These are phyloP conservation scores for Ceratobasidium sp. DNA, from an alignment of 1,284 basidiomycete species.

Conservation along the genomic window DNA sequence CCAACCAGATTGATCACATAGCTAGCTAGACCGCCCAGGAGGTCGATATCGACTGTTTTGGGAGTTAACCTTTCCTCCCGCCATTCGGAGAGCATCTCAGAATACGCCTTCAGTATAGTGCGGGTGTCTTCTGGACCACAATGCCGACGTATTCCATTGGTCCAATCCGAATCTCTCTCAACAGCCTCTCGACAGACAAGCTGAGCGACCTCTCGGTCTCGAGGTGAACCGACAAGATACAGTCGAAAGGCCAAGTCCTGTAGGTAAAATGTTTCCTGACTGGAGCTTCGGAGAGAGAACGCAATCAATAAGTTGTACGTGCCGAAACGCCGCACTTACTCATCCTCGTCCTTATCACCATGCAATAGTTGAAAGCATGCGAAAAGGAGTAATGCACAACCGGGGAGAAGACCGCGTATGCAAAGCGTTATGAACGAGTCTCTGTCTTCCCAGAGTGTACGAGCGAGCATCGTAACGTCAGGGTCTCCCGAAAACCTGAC, in stretches of 20 bases:
- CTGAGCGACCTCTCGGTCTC: background rate
- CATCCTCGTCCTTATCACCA: background rate
- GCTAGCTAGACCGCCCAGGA: background rate
- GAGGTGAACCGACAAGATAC: background rate
- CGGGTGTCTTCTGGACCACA: background rate
- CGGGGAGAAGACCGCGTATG: constrained; percentile 6
- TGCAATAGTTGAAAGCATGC: background rate
- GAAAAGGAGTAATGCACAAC: constrained; percentile 5
- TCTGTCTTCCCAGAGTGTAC: background rate
- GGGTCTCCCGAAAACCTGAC: too few relatives aligned
- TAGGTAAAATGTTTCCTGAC: background rate
- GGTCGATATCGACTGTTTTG: background rate
- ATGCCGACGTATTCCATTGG: too few relatives aligned
- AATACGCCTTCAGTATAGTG: background rate
- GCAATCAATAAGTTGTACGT: background rate
- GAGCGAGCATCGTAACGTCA: too few relatives aligned
- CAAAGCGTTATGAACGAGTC: background rate
- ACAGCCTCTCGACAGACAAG: background rate
- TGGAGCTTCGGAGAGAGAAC: background rate
- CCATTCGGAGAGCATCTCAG: background rate
- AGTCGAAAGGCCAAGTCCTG: background rate
- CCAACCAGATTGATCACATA: background rate
- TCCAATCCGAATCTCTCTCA: background rate
- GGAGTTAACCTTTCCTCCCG: background rate
- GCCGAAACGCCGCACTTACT: background rate